Evolutionary conservation across 1,284 basidiomycete species (phyloP), one percentile per base, ranked within the genome.

Genomic region (Ceraceosorus guamensis): DNA sequence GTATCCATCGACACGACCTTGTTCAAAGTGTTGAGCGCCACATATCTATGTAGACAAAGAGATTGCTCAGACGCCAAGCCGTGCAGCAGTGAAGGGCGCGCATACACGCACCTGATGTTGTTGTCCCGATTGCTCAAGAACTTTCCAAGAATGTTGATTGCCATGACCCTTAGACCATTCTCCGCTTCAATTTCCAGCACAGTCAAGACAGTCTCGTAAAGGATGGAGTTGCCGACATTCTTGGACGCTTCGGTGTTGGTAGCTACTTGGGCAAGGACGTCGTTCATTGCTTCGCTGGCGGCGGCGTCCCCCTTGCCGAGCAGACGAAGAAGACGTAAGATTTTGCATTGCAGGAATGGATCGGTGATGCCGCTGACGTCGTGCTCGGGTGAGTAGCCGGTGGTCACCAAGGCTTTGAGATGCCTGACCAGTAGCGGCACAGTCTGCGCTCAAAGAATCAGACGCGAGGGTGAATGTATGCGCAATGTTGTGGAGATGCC

Each of bases 361-460:
- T 99, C 95, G 30, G 93, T 97, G 77, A 98, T 93, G 33, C 95
- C 95, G 32, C 90, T 90, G n/a, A 99, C 95, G 70, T 99, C 95
- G 74, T 98, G 95, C 77, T 99, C 95, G 24, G 95, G 93, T 66
- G 91, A 95, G 78, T 97, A 97, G 16, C 93, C 93, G 1, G 93
- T 96, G 0, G 93, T 92, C 49, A 91, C 90, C 48, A 98, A 81
- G 3, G 89, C 88, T 77, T 98, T 98, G 66, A 99, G 83, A 74
- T 96, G 91, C 63, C 91, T 87, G 48, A 98, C 92, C 16, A 99
- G 86, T 7, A 93, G 80, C 2, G 91, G 89, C 3, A 96, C 92
- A 49, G 89, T 89, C 87, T 93, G 65, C 6, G 30, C 60, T 52
- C 50, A 43, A 24, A 34, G 4, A 10, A 44, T 32, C 30, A 53